phyloP scores from a whole-genome alignment of 371 early-diverging fungal species.

The Apophysomyces elegans region DNA sequence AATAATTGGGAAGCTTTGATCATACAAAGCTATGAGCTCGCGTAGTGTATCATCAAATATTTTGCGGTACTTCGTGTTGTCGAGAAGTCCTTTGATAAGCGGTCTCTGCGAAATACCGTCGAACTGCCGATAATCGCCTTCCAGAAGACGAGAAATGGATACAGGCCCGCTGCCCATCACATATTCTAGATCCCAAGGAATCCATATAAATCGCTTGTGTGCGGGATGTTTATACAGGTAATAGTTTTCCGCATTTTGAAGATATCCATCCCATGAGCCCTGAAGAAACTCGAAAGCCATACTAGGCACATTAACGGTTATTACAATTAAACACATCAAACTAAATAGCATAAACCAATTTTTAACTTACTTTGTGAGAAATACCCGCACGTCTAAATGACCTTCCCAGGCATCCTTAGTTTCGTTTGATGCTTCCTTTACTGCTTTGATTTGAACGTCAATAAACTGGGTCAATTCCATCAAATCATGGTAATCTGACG shows the following conservation, averaged over 20 bases:
- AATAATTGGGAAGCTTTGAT: slow-evolving; percentile 16
- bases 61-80: slow-evolving; percentile 20
- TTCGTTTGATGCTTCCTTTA: slow-evolving; percentile 2
- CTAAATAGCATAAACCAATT: too few species aligned
- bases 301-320: slow-evolving; percentile 14
- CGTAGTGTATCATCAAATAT: slow-evolving; percentile 20
- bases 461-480: slow-evolving; percentile 36
- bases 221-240: slow-evolving; percentile 37
- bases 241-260: slow-evolving; percentile 44
- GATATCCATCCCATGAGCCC: slow-evolving; percentile 37
- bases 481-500: slow-evolving; percentile 18
- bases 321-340: neutral
- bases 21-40: slow-evolving; percentile 18
- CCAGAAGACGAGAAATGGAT: slow-evolving; percentile 20
- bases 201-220: slow-evolving; percentile 23
- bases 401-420: slow-evolving; percentile 26
- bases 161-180: slow-evolving; percentile 38
- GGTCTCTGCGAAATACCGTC: slow-evolving; percentile 26
- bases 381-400: slow-evolving; percentile 35
- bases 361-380: slow-evolving; percentile 34
- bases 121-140: slow-evolving; percentile 33
- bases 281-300: slow-evolving; percentile 41
- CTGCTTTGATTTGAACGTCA: slow-evolving; percentile 23
- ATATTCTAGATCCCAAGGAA: slow-evolving; percentile 41
- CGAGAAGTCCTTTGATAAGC: slow-evolving; percentile 29